Percentiles rank a stretch among this genome's conserved stretches.
Evolutionary conservation across 148 eudicot species (phyloP).

Genomic region (Fagopyrum tataricum): DNA sequence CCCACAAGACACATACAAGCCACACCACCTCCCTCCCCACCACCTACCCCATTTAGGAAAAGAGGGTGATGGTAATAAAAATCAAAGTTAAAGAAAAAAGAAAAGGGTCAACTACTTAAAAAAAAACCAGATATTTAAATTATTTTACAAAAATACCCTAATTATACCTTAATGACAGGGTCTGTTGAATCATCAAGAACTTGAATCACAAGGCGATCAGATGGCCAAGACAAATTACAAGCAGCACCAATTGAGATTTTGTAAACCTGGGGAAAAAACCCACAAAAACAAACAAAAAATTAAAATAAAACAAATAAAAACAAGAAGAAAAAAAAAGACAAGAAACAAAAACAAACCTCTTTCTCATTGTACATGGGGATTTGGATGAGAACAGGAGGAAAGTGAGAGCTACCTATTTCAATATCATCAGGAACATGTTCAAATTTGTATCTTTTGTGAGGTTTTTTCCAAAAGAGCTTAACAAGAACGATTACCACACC

Average conservation of each 20-base stretch:
- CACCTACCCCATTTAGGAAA: too few relatives aligned
- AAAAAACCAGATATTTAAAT: neutral
- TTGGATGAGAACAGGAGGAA: slow-evolving; percentile 17
- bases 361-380: slow-evolving; percentile 22
- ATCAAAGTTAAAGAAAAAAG: too few relatives aligned
- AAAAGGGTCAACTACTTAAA: neutral
- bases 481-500: slow-evolving; percentile 68
- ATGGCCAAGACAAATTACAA: slow-evolving; percentile 86
- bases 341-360: slow-evolving; percentile 7
- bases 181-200: slow-evolving; percentile 95
- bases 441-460: slow-evolving; percentile 62
- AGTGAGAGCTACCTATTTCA: slow-evolving; percentile 19
- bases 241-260: slow-evolving; percentile 98
- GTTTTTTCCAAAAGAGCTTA: slow-evolving; percentile 70
- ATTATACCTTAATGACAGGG: slow-evolving; percentile 57
- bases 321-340: too few relatives aligned
- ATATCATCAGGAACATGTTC: slow-evolving; percentile 35
- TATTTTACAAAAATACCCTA: too few relatives aligned
- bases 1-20: too few relatives aligned
- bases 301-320: neutral
- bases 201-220: slow-evolving; percentile 76
- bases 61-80: too few relatives aligned
- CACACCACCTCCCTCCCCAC: too few relatives aligned
- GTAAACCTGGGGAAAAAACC: slow-evolving; percentile 54
- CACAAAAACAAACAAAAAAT: neutral